These are phyloP conservation scores for Tilletia setariae DNA, from an alignment of 1,284 basidiomycete genomes.

Conservation along the genomic window DNA sequence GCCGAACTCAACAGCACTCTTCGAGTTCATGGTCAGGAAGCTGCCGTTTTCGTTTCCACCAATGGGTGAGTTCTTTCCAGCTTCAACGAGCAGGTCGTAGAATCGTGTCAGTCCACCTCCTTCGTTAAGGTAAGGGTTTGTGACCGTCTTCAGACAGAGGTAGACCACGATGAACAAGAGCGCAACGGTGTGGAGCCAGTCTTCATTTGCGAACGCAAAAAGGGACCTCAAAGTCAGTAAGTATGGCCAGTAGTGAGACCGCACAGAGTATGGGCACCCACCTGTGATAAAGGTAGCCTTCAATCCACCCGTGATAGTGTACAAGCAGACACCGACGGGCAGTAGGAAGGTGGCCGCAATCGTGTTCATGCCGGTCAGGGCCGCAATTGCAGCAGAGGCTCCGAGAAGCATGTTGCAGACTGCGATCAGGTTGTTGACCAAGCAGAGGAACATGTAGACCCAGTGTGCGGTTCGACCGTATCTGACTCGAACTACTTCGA, in stretches of 20 bases:
- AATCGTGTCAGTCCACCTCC: slow-evolving; percentile 28
- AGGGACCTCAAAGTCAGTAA: no score
- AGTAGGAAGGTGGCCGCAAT: slow-evolving; percentile 43
- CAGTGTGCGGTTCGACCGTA: slow-evolving; percentile 28
- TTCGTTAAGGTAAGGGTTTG: slow-evolving; percentile 26
- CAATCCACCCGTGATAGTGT: slow-evolving; percentile 44
- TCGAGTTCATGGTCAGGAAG: slow-evolving; percentile 25
- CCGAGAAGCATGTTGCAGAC: slow-evolving; percentile 47
- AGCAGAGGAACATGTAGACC: slow-evolving; percentile 36
- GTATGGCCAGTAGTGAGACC: no score
- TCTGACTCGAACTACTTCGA: slow-evolving; percentile 42
- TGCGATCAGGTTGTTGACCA: slow-evolving; percentile 47
- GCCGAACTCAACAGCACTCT: slow-evolving; percentile 38
- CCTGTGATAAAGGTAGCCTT: slow-evolving; percentile 44
- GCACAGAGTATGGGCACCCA: neutral
- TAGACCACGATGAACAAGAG: slow-evolving; percentile 44
- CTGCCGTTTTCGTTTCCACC: slow-evolving; percentile 24
- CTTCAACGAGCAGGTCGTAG: slow-evolving; percentile 31
- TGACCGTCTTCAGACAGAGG: slow-evolving; percentile 41
- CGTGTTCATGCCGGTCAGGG: slow-evolving; percentile 44
- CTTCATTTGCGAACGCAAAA: no score
- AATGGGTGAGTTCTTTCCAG: slow-evolving; percentile 18
- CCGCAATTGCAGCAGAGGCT: slow-evolving; percentile 40
- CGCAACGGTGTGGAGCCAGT: slow-evolving; percentile 27
- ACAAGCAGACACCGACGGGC: slow-evolving; percentile 41